A percentile compares a stretch with the other conserved stretches of the same genome.
Conservation (phyloP, 345 rosid species). For the Raphanus sativus region DNA sequence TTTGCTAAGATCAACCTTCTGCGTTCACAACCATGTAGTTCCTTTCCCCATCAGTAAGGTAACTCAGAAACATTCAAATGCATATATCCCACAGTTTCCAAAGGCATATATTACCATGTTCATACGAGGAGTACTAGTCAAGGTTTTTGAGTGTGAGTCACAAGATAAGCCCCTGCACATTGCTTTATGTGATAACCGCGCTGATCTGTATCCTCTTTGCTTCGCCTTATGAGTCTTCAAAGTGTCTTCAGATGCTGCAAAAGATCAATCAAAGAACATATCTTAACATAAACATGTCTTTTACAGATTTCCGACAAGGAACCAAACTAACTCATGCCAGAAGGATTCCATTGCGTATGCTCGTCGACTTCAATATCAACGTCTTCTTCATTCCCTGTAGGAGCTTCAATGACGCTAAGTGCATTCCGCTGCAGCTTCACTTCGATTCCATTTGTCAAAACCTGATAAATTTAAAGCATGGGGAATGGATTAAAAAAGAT, state of each 20-base stretch:
- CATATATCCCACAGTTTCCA: neutral
- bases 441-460: slow-evolving; percentile 95
- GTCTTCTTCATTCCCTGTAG: slow-evolving; percentile 90
- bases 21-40: slow-evolving; percentile 6
- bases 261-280: neutral
- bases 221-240: slow-evolving; percentile 80
- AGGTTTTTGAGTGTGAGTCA: slow-evolving; percentile 79
- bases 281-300: neutral
- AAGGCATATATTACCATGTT: slow-evolving; percentile 51
- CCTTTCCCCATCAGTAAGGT: neutral
- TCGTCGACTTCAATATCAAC: slow-evolving; percentile 73
- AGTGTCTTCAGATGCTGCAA: slow-evolving; percentile 74
- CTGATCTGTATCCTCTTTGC: slow-evolving; percentile 65
- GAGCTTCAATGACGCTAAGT: slow-evolving; percentile 95
- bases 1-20: slow-evolving; percentile 91
- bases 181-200: slow-evolving; percentile 71
- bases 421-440: slow-evolving; percentile 98
- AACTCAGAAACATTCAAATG: neutral
- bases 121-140: slow-evolving; percentile 51
- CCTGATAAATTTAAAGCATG: slow-evolving; percentile 43
- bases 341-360: slow-evolving; percentile 63
- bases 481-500: neutral
- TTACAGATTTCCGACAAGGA: neutral
- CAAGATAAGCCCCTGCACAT: slow-evolving; percentile 68
- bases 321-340: slow-evolving; percentile 65